Conservation (phyloP, 108 stramenopile species). For the Fragilariopsis cylindrus region DNA sequence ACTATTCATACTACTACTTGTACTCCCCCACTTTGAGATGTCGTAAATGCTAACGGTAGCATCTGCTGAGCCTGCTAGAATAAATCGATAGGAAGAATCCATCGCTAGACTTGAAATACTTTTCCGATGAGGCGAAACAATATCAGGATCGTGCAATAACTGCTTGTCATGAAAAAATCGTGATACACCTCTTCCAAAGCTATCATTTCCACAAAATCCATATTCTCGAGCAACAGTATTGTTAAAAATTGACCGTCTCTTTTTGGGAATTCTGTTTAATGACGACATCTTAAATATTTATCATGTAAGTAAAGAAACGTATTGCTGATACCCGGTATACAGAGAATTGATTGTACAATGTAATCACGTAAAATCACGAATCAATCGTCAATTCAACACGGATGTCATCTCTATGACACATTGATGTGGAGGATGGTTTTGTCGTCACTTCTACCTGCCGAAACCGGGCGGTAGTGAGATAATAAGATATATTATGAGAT, state of each 20-base stretch:
- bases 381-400: too few species aligned
- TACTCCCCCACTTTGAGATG: constrained; percentile 51
- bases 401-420: too few species aligned
- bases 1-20: background rate
- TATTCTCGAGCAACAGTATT: constrained; percentile 14
- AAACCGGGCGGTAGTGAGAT: too few species aligned
- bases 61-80: constrained; percentile 66
- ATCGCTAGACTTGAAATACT: constrained; percentile 26
- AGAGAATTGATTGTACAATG: too few species aligned
- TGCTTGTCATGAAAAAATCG: constrained; percentile 26
- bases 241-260: constrained; percentile 7
- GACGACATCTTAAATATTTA: background rate
- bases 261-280: constrained; percentile 2
- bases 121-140: constrained; percentile 30
- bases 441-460: too few species aligned
- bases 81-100: constrained; percentile 48
- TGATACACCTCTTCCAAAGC: constrained; percentile 15
- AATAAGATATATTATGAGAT: too few species aligned
- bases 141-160: constrained; percentile 28
- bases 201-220: constrained; percentile 6
- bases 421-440: too few species aligned
- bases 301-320: too few species aligned
- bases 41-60: constrained; percentile 69
- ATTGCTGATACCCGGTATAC: too few species aligned
- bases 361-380: too few species aligned